phyloP scores from a whole-genome alignment of 495 filamentous ascomycete genomes.

The Aspergillus sclerotiicarbonarius region DNA sequence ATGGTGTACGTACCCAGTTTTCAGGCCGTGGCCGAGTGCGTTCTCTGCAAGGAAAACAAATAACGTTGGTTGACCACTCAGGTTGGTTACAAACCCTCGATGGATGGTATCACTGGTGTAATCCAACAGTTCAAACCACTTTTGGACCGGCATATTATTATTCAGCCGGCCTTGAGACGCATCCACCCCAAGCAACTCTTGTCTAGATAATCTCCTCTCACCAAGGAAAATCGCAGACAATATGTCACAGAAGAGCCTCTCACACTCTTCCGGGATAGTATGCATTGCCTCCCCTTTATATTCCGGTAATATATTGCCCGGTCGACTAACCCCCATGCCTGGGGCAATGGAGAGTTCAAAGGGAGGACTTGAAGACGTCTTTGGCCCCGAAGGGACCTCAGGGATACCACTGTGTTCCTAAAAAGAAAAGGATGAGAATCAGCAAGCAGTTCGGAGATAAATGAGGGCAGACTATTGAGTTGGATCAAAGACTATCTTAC shows the following conservation, averaged over 20 bases:
- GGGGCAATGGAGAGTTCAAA: constrained; percentile 63
- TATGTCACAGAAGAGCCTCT: constrained; percentile 98
- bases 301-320: constrained; percentile 38
- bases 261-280: constrained; percentile 98
- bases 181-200: constrained; percentile 78
- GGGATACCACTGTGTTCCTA: constrained; percentile 94
- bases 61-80: constrained; percentile 63
- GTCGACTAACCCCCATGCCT: constrained; percentile 55
- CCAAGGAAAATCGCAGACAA: constrained; percentile 89
- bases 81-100: constrained; percentile 72
- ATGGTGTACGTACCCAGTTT: constrained; percentile 68
- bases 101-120: constrained; percentile 80
- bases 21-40: constrained; percentile 70
- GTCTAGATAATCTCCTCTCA: constrained; percentile 71
- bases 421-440: neutral
- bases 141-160: constrained; percentile 40
- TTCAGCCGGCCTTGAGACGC: constrained; percentile 43
- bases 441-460: constrained; percentile 1
- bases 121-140: constrained; percentile 83
- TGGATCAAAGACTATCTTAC: constrained; percentile 36
- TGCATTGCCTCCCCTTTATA: constrained; percentile 86
- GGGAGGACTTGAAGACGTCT: constrained; percentile 80
- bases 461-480: constrained; percentile 1
- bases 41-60: constrained; percentile 83
- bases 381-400: constrained; percentile 86